phyloP scores from a whole-genome alignment of 2,329 filamentous ascomycete species.

The Fonsecaea monophora region DNA sequence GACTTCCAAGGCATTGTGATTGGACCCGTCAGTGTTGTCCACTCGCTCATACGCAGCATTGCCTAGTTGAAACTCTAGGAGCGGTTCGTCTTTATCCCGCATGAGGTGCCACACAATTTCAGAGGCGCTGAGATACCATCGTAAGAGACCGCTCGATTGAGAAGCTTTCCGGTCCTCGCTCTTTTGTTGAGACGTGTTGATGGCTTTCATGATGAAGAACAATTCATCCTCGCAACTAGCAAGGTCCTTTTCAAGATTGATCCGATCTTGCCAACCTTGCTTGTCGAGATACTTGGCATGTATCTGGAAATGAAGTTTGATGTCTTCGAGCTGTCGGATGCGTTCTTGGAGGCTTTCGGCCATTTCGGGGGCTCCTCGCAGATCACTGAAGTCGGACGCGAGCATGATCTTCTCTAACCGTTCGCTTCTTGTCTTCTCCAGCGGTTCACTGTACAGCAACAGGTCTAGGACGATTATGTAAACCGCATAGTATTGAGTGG shows the following conservation, averaged over 20 bases:
- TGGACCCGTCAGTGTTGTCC: slow-evolving; percentile 95
- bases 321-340: slow-evolving; percentile 91
- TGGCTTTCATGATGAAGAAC: slow-evolving; percentile 99
- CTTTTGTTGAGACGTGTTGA: slow-evolving; percentile 92
- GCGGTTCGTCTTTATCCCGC: slow-evolving; percentile 80
- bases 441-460: slow-evolving; percentile 91
- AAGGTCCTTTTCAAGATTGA: slow-evolving; percentile 87
- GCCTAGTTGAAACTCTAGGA: slow-evolving; percentile 91
- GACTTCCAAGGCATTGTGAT: slow-evolving; percentile 89
- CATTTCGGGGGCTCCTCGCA: slow-evolving; percentile 91
- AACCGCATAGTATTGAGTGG: slow-evolving; percentile 94
- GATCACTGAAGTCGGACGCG: slow-evolving; percentile 96
- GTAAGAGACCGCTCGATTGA: slow-evolving; percentile 78
- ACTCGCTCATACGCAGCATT: slow-evolving; percentile 93
- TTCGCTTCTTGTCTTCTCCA: slow-evolving; percentile 97
- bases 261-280: slow-evolving; percentile 87
- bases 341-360: slow-evolving; percentile 89
- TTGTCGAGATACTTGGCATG: slow-evolving; percentile 86
- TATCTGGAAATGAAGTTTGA: slow-evolving; percentile 94
- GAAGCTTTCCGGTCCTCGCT: slow-evolving; percentile 72
- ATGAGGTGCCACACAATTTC: slow-evolving; percentile 98
- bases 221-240: slow-evolving; percentile 92
- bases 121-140: slow-evolving; percentile 91
- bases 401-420: slow-evolving; percentile 98
- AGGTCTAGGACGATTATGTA: slow-evolving; percentile 98